Base-by-base conservation (phyloP, 352 stramenopile species). In the Globisporangium rhizosaccharum region DNA sequence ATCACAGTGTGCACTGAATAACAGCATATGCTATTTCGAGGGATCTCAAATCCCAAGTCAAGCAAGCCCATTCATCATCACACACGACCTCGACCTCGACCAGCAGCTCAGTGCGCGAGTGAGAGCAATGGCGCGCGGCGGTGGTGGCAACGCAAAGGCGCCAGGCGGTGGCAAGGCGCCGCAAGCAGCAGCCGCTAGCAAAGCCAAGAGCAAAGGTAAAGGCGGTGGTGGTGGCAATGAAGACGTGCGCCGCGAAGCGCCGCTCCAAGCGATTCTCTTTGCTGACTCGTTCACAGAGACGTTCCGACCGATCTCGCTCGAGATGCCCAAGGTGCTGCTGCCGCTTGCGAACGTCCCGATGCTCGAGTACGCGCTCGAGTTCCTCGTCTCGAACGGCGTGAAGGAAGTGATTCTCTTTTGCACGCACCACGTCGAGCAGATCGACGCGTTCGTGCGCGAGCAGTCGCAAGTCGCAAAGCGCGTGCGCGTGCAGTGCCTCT, bases 331-430 rank as follows among this genome's bases (percentile, higher is more conserved):
- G 72, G 85, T 98, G 23, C 69, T 99, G 23, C 90, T 98, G 44
- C 96, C 96, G 15, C 76, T 99, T 33, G 96, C 96, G 52, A 99
- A 99, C 78, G 88, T 98, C 15, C 86, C 95, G 0, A 91, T 99
- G 74, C 78, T 99, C 58, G 94, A 99, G 71, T 99, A 99, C 72
- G 88, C 94, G 51, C 85, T 99, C 46, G 96, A 99, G 73, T 98
- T 98, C 63, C 80, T 99, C 14, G 90, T 86, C 25, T 83, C 86
- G 17, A 87, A 92, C 20, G 96, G 94, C 61, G 94, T 99, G 3
- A 73, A 98, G 48, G 94, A 99, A 70, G 82, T 99, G 7, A 87
- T 99, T 65, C 75, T 99, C 18, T 96, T 99, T 54, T 98, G 78
- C 71, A 93, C 90, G 11, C 72, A 66, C 61, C 83, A 98, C 57